Percentiles rank a stretch among this genome's conserved stretches.
phyloP scores from a whole-genome alignment of 306 rosid genomes.

The Luffa acutangula region DNA sequence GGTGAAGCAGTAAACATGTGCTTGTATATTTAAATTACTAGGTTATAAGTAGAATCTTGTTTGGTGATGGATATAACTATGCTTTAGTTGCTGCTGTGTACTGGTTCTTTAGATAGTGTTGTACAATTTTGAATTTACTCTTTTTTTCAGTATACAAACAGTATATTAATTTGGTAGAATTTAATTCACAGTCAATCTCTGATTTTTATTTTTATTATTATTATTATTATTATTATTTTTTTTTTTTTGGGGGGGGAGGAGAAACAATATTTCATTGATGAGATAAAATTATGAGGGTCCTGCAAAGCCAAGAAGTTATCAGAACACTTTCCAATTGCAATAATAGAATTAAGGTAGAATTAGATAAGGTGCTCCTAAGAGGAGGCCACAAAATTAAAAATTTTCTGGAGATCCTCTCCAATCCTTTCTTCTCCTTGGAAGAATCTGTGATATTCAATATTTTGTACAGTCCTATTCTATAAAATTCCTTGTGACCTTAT shows the following conservation, averaged over 20 bases:
- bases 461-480: neutral
- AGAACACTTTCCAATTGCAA: neutral
- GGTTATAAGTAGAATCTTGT: neutral
- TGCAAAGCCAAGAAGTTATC: neutral
- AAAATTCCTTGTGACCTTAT: neutral
- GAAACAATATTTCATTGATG: neutral
- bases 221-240: neutral
- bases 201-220: neutral
- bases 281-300: neutral
- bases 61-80: neutral
- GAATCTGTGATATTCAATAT: neutral
- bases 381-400: neutral
- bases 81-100: neutral
- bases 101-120: neutral
- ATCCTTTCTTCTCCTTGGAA: neutral
- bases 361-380: neutral
- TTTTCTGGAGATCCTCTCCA: neutral
- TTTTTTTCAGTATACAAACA: neutral
- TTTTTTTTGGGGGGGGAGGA: neutral
- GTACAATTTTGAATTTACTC: neutral
- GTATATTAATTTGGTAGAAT: neutral
- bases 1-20: conserved; percentile 28
- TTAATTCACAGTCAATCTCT: neutral
- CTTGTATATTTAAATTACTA: neutral
- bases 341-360: neutral